A percentile compares a stretch with the other conserved stretches of the same genome.
These are phyloP conservation scores for Fusarium austroafricanum DNA, from an alignment of 2,329 filamentous ascomycete species.

Conservation along the genomic window DNA sequence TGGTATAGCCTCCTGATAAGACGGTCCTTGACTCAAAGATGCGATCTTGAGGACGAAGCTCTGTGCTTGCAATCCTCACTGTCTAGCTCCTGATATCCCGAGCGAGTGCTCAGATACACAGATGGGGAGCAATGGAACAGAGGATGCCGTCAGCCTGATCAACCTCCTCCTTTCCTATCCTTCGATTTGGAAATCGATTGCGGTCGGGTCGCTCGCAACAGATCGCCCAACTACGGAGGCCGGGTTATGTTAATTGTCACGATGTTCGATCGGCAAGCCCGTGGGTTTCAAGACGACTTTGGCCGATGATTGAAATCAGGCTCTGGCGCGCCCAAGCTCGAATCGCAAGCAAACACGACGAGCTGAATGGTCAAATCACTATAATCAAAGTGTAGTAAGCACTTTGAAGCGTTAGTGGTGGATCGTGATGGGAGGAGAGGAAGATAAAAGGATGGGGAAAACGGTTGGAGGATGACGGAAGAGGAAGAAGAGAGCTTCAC, in stretches of 20 bases:
- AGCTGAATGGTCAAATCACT: not conserved
- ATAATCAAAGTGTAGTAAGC: not conserved
- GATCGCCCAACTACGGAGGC: conserved; percentile 2
- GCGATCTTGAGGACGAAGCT: conserved; percentile 70
- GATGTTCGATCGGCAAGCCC: not conserved
- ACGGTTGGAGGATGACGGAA: conserved; percentile 10
- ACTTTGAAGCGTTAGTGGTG: not conserved
- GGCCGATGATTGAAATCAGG: conserved; percentile 16
- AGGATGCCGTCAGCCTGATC: conserved; percentile 36
- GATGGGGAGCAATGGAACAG: conserved; percentile 27
- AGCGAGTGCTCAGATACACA: conserved; percentile 42
- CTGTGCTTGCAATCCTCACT: conserved; percentile 64
- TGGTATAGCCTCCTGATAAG: conserved; percentile 36
- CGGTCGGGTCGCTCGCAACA: conserved; percentile 10
- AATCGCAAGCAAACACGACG: conserved; percentile 7
- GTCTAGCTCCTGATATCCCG: conserved; percentile 28
- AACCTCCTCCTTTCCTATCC: conserved; percentile 39
- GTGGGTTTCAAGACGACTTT: conserved; percentile 3
- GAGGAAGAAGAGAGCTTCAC: conserved; percentile 29
- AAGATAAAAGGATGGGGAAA: not conserved
- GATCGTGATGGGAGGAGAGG: not conserved
- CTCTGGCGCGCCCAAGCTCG: conserved; percentile 8
- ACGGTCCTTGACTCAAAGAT: conserved; percentile 37
- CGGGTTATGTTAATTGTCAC: not conserved
- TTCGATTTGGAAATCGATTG: conserved; percentile 31